These are phyloP conservation scores for Sporothrix phasma DNA, from an alignment of 2,329 filamentous ascomycete genomes.

Conservation along the genomic window DNA sequence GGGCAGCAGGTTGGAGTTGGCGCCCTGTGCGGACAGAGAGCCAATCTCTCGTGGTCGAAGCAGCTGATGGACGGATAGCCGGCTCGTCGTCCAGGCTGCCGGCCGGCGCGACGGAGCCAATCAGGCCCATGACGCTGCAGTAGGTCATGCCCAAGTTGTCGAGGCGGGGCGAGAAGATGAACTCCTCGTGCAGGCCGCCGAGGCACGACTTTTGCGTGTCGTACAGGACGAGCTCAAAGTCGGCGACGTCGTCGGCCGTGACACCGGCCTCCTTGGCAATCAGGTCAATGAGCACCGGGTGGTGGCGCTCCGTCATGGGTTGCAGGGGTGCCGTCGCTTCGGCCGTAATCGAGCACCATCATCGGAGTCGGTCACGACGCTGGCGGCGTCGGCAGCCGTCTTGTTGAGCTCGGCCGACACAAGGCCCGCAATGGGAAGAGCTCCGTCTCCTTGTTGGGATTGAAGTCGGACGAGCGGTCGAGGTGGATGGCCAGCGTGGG, in stretches of 20 bases:
- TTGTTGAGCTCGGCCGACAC: conserved; percentile 79
- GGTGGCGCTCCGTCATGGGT: conserved; percentile 70
- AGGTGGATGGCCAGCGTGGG: conserved; percentile 92
- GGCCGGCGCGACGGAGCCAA: conserved; percentile 60
- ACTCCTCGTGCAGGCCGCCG: conserved; percentile 83
- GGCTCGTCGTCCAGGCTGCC: conserved; percentile 54
- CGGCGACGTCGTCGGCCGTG: conserved; percentile 61
- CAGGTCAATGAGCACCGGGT: conserved; percentile 75
- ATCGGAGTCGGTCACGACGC: conserved; percentile 31
- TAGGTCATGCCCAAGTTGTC: conserved; percentile 97
- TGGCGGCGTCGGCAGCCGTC: conserved; percentile 31
- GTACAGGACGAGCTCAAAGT: conserved; percentile 96
- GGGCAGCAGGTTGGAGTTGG: conserved; percentile 83
- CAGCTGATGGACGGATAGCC: conserved; percentile 78
- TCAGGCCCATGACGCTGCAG: conserved; percentile 77
- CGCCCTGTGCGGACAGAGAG: conserved; percentile 83
- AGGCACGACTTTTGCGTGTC: conserved; percentile 87
- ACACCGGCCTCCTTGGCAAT: conserved; percentile 72
- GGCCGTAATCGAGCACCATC: conserved; percentile 30
- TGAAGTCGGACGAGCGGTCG: conserved; percentile 73
- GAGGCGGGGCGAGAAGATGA: conserved; percentile 90
- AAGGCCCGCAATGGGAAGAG: conserved; percentile 83
- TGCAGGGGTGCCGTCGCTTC: conserved; percentile 56
- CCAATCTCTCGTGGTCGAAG: conserved; percentile 99
- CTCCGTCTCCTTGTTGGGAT: conserved; percentile 95